These are phyloP conservation scores for Geotrichum restrictum DNA, from an alignment of 1,139 yeast genomes.

Conservation along the genomic window DNA sequence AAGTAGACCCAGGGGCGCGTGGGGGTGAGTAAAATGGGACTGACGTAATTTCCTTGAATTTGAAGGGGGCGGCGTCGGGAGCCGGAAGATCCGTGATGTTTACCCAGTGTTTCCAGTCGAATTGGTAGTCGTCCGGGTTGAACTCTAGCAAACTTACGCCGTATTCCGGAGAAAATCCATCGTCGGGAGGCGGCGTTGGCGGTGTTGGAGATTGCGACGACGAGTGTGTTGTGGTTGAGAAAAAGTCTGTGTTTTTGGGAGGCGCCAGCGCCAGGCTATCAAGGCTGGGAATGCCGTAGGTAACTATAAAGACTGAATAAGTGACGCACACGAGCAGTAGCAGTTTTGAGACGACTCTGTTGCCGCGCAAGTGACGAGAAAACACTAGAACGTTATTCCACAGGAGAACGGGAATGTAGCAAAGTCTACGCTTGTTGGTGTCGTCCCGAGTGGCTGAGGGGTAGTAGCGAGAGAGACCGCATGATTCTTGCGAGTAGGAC, in stretches of 20 bases:
- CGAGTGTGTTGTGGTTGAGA: background rate
- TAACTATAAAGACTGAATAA: background rate
- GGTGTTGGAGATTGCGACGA: background rate
- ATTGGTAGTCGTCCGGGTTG: conserved; percentile 24
- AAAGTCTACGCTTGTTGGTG: background rate
- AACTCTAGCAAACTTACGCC: background rate
- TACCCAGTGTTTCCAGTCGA: conserved; percentile 34
- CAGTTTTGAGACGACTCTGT: background rate
- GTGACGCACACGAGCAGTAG: background rate
- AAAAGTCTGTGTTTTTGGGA: background rate
- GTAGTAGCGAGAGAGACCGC: no score
- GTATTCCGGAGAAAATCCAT: background rate
- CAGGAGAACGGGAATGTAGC: background rate
- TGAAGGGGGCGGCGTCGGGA: conserved; percentile 3
- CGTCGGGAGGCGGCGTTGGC: background rate
- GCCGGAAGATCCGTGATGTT: conserved; percentile 28
- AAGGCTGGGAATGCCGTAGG: background rate
- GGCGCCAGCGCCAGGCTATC: background rate
- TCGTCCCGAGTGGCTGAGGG: no score
- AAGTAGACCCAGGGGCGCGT: conserved; percentile 30
- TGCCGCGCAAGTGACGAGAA: background rate
- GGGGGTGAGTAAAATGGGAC: conserved; percentile 20
- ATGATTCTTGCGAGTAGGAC: background rate
- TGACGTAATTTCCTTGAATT: background rate
- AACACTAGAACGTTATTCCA: background rate